Conservation (phyloP, 129 eudicot species). For the Escallonia rubra region DNA sequence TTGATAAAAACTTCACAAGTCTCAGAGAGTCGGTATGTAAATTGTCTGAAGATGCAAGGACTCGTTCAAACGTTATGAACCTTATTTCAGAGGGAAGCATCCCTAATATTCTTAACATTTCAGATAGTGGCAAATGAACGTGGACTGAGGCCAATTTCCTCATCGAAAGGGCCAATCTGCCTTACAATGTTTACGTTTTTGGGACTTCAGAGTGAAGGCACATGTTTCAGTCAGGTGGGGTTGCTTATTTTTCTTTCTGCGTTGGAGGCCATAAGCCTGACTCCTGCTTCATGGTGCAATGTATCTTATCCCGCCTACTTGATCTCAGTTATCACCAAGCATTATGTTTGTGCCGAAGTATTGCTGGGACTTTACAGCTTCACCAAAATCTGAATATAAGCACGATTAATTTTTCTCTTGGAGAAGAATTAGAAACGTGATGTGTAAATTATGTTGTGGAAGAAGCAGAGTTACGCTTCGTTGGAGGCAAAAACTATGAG, state of each 20-base stretch:
- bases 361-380: not conserved
- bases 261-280: not conserved
- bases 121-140: slow-evolving; percentile 12
- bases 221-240: slow-evolving; percentile 6
- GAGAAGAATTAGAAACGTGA: not conserved
- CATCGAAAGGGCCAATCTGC: not conserved
- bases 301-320: not conserved
- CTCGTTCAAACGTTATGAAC: slow-evolving; percentile 24
- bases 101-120: slow-evolving; percentile 21
- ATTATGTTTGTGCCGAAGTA: not conserved
- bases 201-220: slow-evolving; percentile 13
- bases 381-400: slow-evolving; percentile 1
- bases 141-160: slow-evolving; percentile 7
- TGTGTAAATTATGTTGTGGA: not conserved
- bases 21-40: slow-evolving; percentile 35
- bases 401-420: not conserved
- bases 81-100: slow-evolving; percentile 38
- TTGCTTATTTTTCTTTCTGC: slow-evolving; percentile 6
- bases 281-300: not conserved
- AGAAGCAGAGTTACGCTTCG: too few relatives aligned
- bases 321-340: not conserved
- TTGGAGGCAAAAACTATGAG: too few relatives aligned
- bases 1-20: slow-evolving; percentile 38
- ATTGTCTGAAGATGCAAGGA: slow-evolving; percentile 38
- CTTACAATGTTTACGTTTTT: not conserved